A percentile compares a stretch with the other conserved stretches of the same genome.
phyloP scores from a whole-genome alignment of 371 early-diverging fungal species.

The Rhizomucor pusillus region DNA sequence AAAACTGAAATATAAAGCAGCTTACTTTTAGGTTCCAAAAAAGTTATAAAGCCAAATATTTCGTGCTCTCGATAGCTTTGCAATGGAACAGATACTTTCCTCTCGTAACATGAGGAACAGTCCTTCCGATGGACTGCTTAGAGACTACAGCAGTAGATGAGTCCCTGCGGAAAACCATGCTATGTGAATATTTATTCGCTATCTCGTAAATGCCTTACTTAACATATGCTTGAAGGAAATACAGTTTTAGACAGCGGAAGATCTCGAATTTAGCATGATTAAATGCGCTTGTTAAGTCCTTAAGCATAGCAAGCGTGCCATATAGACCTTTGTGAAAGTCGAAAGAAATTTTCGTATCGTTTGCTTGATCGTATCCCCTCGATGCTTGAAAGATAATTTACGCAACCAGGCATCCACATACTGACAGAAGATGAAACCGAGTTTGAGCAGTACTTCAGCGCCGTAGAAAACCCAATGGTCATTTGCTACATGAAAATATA shows the following conservation, averaged over 20 bases:
- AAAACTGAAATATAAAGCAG: neutral
- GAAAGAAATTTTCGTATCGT: neutral
- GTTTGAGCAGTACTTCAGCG: too few relatives aligned
- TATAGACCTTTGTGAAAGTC: constrained; percentile 6
- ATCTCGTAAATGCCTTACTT: neutral
- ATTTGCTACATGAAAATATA: too few relatives aligned
- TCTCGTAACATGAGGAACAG: neutral
- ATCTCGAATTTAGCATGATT: neutral
- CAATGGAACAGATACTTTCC: neutral
- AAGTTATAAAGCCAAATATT: neutral
- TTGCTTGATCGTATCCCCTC: neutral
- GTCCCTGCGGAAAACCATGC: neutral
- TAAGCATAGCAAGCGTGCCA: neutral
- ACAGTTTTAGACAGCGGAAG: neutral
- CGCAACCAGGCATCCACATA: too few relatives aligned
- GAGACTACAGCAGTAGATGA: neutral
- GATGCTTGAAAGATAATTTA: constrained; percentile 1
- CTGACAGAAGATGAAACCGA: too few relatives aligned
- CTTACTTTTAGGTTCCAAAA: neutral
- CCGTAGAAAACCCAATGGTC: too few relatives aligned
- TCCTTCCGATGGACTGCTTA: neutral
- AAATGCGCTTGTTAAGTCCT: neutral
- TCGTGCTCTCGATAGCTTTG: neutral
- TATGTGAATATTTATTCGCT: neutral
- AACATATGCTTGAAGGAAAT: neutral